These are phyloP conservation scores for Golovinomyces cichoracearum DNA, from an alignment of 2,329 filamentous ascomycete species.

Conservation along the genomic window DNA sequence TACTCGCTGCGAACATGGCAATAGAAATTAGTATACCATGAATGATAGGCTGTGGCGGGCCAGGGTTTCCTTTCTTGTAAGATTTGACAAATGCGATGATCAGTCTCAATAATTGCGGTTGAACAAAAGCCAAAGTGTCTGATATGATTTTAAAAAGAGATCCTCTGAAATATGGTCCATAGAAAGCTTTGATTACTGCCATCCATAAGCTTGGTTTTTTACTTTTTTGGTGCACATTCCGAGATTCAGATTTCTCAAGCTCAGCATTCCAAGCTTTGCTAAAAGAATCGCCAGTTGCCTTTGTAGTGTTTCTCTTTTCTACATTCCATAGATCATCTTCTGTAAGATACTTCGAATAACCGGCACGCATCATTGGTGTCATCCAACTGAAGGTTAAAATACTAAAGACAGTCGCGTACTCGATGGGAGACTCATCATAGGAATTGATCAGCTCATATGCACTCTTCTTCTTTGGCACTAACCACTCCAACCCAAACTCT, in stretches of 20 bases:
- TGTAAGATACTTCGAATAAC: constrained; percentile 74
- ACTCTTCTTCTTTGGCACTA: constrained; percentile 42
- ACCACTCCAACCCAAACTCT: constrained; percentile 41
- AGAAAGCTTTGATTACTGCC: constrained; percentile 61
- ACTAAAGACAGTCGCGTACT: constrained; percentile 86
- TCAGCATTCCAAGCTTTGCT: constrained; percentile 53
- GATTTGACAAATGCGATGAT: constrained; percentile 69
- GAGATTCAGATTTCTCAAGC: constrained; percentile 50
- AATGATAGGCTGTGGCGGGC: constrained; percentile 43
- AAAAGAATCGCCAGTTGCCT: constrained; percentile 42
- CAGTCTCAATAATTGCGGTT: constrained; percentile 67
- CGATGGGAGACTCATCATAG: constrained; percentile 42
- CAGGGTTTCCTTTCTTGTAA: constrained; percentile 28
- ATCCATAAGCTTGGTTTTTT: constrained; percentile 66
- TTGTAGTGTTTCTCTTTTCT: constrained; percentile 53
- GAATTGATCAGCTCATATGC: constrained; percentile 41
- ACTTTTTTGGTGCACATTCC: constrained; percentile 45
- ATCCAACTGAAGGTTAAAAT: constrained; percentile 92
- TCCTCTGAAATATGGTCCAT: constrained; percentile 56
- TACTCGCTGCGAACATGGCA: constrained; percentile 72
- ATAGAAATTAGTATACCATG: constrained; percentile 69
- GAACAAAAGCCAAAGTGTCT: constrained; percentile 62
- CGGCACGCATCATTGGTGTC: constrained; percentile 90
- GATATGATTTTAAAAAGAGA: constrained; percentile 73
- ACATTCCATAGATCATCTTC: constrained; percentile 93